phyloP scores from a whole-genome alignment of 2,329 filamentous ascomycete genomes.

The Rhinocladiella mackenziei region DNA sequence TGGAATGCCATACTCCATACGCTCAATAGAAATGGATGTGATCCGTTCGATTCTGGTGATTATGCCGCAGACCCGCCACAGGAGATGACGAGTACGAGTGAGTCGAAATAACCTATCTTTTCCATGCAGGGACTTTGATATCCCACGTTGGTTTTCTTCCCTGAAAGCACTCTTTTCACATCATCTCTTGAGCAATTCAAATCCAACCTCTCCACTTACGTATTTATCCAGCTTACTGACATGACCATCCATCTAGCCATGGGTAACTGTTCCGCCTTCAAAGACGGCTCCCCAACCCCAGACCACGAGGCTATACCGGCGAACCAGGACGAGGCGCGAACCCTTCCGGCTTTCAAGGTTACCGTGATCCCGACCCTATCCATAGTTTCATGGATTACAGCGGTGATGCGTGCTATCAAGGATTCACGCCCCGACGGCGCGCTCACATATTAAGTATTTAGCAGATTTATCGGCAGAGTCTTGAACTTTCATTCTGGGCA shows the following conservation, averaged over 20 bases:
- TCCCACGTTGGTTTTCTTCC: too few relatives aligned
- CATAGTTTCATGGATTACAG: slow-evolving; percentile 61
- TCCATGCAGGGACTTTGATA: not conserved
- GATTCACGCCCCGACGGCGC: slow-evolving; percentile 50
- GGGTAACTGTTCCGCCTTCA: slow-evolving; percentile 51
- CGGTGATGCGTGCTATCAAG: slow-evolving; percentile 52
- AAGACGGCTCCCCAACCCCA: slow-evolving; percentile 49
- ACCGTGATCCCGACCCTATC: slow-evolving; percentile 48
- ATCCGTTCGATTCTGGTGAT: slow-evolving; percentile 37
- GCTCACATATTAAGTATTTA: slow-evolving; percentile 52
- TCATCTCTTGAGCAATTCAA: not conserved
- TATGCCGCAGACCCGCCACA: slow-evolving; percentile 45
- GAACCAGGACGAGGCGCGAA: slow-evolving; percentile 7
- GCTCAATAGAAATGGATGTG: slow-evolving; percentile 41
- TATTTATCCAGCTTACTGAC: not conserved
- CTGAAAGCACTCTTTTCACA: too few relatives aligned
- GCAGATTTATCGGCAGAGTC: slow-evolving; percentile 39
- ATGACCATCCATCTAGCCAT: not conserved
- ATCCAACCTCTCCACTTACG: not conserved
- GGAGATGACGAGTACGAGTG: slow-evolving; percentile 50
- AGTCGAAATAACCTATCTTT: not conserved
- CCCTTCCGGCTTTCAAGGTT: slow-evolving; percentile 26
- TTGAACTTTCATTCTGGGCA: too few relatives aligned
- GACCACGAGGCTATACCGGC: slow-evolving; percentile 14
- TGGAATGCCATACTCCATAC: slow-evolving; percentile 47